phyloP scores from a whole-genome alignment of 2,329 filamentous ascomycete species.

The Ascosphaera aggregata region DNA sequence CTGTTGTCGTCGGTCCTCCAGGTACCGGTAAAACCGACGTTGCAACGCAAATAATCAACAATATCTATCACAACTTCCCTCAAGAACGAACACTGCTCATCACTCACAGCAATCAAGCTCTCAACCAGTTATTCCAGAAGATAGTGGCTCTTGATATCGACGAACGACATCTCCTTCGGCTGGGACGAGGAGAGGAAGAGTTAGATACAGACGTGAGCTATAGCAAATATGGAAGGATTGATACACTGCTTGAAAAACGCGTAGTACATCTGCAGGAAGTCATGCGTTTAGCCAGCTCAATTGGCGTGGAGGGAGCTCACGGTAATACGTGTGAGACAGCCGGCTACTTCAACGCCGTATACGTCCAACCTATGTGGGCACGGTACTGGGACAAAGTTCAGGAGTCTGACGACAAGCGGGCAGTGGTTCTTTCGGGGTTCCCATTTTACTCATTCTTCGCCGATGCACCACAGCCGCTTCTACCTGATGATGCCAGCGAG shows the following conservation, averaged over 20 bases:
- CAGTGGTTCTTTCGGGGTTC: conserved; percentile 49
- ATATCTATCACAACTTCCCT: conserved; percentile 96
- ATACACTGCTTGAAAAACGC: conserved; percentile 82
- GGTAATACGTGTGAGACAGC: conserved; percentile 92
- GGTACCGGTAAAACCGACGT: conserved; percentile 99
- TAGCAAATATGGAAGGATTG: conserved; percentile 83
- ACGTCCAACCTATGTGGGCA: conserved; percentile 69
- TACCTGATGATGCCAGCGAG: conserved; percentile 40
- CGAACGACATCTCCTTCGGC: conserved; percentile 69
- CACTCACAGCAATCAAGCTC: conserved; percentile 90
- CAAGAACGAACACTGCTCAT: conserved; percentile 75
- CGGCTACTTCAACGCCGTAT: conserved; percentile 87
- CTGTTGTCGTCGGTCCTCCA: conserved; percentile 80
- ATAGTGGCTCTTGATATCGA: conserved; percentile 94
- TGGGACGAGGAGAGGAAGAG: conserved; percentile 92
- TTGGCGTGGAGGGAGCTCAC: conserved; percentile 79
- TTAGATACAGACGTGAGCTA: conserved; percentile 68
- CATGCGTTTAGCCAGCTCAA: conserved; percentile 58
- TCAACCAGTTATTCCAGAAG: conserved; percentile 96
- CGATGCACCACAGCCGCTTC: conserved; percentile 67
- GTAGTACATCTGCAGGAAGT: conserved; percentile 60
- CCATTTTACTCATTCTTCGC: conserved; percentile 79
- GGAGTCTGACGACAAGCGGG: conserved; percentile 29
- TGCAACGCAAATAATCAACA: conserved; percentile 94
- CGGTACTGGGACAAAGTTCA: conserved; percentile 50